Conservation (phyloP, 2,329 filamentous ascomycete species). For the Penicillium sumatraense region DNA sequence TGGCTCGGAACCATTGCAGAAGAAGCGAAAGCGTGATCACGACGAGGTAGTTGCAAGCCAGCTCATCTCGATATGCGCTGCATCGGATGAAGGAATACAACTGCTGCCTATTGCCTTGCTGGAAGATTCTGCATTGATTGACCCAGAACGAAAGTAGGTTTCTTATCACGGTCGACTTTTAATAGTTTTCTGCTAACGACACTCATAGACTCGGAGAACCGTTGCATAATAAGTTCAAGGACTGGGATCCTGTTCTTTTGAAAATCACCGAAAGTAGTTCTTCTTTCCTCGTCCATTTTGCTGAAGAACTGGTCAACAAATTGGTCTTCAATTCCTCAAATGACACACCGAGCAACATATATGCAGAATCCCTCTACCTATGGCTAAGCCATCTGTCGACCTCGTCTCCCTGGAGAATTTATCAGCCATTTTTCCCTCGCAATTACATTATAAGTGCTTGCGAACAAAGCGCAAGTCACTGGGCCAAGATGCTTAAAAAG, state of each 20-base stretch:
- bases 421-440: conserved; percentile 33
- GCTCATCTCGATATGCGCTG: conserved; percentile 35
- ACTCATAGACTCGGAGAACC: conserved; percentile 30
- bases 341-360: conserved; percentile 32
- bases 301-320: conserved; percentile 42
- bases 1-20: conserved; percentile 25
- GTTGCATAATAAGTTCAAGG: conserved; percentile 33
- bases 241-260: conserved; percentile 43
- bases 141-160: conserved; percentile 34
- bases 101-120: conserved; percentile 33
- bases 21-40: conserved; percentile 36
- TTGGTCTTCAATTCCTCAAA: conserved; percentile 34
- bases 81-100: conserved; percentile 18
- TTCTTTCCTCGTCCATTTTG: conserved; percentile 44
- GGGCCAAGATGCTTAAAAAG: conserved; percentile 32
- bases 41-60: conserved; percentile 26
- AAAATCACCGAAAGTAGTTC: conserved; percentile 39
- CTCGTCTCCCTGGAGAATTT: conserved; percentile 41
- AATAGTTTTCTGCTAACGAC: neutral
- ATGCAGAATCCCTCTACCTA: conserved; percentile 49
- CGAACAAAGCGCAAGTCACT: conserved; percentile 35
- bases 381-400: conserved; percentile 57
- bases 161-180: neutral
- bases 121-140: conserved; percentile 31
- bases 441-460: conserved; percentile 41